phyloP scores from a whole-genome alignment of 78 protist species.

The Anaeramoeba flamelloides region DNA sequence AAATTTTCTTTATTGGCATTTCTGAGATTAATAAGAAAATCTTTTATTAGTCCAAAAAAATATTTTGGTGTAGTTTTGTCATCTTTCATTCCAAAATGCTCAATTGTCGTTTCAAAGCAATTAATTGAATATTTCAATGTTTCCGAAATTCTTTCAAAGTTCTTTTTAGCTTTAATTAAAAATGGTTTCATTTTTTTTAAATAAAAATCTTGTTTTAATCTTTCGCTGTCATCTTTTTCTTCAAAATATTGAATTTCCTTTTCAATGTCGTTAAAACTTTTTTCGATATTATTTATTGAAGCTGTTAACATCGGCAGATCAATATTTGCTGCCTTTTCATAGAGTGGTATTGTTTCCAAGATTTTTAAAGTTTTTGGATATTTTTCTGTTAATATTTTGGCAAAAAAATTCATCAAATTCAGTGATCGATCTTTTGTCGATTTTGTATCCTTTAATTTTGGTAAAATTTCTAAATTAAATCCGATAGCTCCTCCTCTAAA shows the following conservation, averaged over 20 bases:
- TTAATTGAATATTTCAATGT: too few species aligned
- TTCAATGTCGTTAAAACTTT: neutral
- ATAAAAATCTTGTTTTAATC: neutral
- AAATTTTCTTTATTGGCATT: neutral
- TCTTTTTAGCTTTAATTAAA: neutral
- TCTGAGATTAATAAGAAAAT: neutral
- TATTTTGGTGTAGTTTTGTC: neutral
- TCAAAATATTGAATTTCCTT: neutral
- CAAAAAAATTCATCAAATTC: neutral
- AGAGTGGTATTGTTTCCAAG: neutral
- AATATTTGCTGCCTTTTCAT: neutral
- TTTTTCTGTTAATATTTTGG: neutral
- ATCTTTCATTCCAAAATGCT: too few species aligned
- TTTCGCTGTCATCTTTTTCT: neutral
- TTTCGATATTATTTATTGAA: neutral
- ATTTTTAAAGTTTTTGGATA: neutral
- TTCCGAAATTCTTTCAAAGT: too few species aligned
- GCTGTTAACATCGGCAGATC: neutral
- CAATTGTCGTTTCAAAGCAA: too few species aligned
- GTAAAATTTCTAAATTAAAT: neutral
- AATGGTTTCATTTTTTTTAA: neutral
- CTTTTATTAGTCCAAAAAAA: neutral
- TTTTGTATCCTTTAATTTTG: neutral
- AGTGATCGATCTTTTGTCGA: neutral
- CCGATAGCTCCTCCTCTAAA: neutral